Conservation (phyloP, 208 protist species). For the Leishmania tarentolae region DNA sequence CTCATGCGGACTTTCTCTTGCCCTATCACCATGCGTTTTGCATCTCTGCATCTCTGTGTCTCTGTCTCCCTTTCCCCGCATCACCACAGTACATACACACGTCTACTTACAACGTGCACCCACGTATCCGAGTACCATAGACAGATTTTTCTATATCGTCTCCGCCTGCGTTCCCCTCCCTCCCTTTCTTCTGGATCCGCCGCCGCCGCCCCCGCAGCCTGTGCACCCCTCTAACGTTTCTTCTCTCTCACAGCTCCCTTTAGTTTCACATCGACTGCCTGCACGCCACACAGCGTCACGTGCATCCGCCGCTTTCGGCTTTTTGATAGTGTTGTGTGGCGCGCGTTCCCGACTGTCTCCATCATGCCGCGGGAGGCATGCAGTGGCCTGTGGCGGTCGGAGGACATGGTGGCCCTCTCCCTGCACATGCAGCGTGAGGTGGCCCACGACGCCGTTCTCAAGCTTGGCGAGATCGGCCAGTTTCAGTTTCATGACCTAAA, state of each 20-base stretch:
- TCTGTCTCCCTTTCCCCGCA: not conserved
- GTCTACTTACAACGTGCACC: not conserved
- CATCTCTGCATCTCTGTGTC: not conserved
- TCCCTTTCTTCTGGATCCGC: not conserved
- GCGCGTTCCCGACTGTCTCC: not conserved
- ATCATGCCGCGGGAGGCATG: constrained; percentile 79
- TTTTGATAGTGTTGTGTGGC: not conserved
- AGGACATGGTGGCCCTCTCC: constrained; percentile 97
- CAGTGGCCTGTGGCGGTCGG: constrained; percentile 94
- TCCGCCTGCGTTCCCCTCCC: not conserved
- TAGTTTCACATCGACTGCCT: not conserved
- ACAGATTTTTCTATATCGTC: not conserved
- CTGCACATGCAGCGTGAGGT: constrained; percentile 97
- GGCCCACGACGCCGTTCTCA: constrained; percentile 95
- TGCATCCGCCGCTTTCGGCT: not conserved
- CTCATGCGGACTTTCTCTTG: not conserved
- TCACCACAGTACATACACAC: not conserved
- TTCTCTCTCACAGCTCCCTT: not conserved
- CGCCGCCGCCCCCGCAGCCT: not conserved
- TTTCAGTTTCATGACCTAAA: constrained; percentile 98
- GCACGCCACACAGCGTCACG: not conserved
- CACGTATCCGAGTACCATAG: not conserved
- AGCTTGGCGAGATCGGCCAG: constrained; percentile 94
- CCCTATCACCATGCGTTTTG: not conserved
- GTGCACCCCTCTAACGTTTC: constrained; percentile 7